Conservation (phyloP, 805 yeast genomes). For the Wickerhamia fluorescens region DNA sequence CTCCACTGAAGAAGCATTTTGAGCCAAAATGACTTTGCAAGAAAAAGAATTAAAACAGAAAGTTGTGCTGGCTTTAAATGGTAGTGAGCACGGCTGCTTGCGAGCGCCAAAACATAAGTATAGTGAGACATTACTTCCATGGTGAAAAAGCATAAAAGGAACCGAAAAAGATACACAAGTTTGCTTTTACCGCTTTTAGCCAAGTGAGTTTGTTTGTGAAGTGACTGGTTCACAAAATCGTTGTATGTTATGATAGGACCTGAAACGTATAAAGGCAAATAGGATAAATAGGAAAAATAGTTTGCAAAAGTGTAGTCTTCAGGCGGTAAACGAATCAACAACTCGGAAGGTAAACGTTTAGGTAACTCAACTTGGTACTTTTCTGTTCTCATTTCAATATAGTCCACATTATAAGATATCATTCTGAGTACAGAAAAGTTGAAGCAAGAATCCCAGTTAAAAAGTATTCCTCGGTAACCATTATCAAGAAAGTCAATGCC, state of each 20-base stretch:
- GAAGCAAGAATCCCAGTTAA: not conserved
- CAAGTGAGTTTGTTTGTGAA: not conserved
- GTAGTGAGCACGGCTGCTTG: not conserved
- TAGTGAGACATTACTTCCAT: not conserved
- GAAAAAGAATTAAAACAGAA: not conserved
- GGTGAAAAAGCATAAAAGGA: not conserved
- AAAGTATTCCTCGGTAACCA: not conserved
- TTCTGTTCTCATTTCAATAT: not conserved
- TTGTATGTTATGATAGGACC: not conserved
- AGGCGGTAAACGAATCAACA: not conserved
- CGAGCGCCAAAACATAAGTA: not conserved
- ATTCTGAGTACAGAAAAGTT: not conserved
- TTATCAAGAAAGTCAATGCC: not conserved
- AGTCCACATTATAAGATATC: not conserved
- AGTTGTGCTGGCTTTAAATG: not conserved
- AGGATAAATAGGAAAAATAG: not conserved
- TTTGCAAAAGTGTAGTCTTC: not conserved
- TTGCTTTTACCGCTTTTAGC: not conserved
- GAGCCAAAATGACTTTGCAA: not conserved
- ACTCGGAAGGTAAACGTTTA: not conserved
- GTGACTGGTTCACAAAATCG: not conserved
- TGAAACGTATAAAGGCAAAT: not conserved
- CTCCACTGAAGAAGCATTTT: not conserved
- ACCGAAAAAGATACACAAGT: not conserved
- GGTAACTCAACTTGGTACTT: not conserved